phyloP scores from a whole-genome alignment of 306 rosid genomes.

The Benincasa hispida region DNA sequence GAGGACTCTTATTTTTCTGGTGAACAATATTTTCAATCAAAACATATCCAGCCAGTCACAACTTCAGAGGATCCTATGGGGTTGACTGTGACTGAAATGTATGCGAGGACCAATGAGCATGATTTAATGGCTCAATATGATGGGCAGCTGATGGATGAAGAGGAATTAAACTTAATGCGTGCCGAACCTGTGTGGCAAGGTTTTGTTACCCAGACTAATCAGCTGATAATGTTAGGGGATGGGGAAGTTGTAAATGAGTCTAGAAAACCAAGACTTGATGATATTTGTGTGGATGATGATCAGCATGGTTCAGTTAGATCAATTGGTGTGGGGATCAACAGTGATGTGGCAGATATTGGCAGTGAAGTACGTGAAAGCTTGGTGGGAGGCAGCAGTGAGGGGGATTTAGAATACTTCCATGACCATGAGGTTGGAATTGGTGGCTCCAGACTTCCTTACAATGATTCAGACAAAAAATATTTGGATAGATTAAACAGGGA shows the following conservation, averaged over 20 bases:
- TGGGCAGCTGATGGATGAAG: slow-evolving; percentile 83
- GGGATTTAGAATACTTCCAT: slow-evolving; percentile 58
- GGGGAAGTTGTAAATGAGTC: slow-evolving; percentile 46
- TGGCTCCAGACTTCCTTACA: slow-evolving; percentile 39
- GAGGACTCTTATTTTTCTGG: slow-evolving; percentile 92
- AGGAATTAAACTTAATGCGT: slow-evolving; percentile 73
- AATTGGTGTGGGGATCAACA: slow-evolving; percentile 91
- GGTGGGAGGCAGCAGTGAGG: slow-evolving; percentile 75
- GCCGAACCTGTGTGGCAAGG: slow-evolving; percentile 95
- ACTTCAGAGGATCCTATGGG: slow-evolving; percentile 63
- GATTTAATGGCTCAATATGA: slow-evolving; percentile 79
- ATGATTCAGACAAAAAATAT: slow-evolving; percentile 35
- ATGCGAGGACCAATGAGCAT: slow-evolving; percentile 48
- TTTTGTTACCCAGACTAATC: slow-evolving; percentile 75
- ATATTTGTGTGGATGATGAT: slow-evolving; percentile 65
- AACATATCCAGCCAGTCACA: slow-evolving; percentile 54
- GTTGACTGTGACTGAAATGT: slow-evolving; percentile 51
- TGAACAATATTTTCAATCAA: slow-evolving; percentile 66
- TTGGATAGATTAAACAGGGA: slow-evolving; percentile 31
- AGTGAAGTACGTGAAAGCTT: slow-evolving; percentile 88
- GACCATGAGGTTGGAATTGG: slow-evolving; percentile 49
- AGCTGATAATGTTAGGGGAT: slow-evolving; percentile 63
- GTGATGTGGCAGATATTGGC: slow-evolving; percentile 83
- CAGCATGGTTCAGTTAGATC: slow-evolving; percentile 90
- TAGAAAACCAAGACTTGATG: slow-evolving; percentile 50